Percentiles rank a stretch among this genome's conserved stretches.
Evolutionary conservation across 2,329 filamentous ascomycete species (phyloP).

Genomic region (Beauveria brongniartii): DNA sequence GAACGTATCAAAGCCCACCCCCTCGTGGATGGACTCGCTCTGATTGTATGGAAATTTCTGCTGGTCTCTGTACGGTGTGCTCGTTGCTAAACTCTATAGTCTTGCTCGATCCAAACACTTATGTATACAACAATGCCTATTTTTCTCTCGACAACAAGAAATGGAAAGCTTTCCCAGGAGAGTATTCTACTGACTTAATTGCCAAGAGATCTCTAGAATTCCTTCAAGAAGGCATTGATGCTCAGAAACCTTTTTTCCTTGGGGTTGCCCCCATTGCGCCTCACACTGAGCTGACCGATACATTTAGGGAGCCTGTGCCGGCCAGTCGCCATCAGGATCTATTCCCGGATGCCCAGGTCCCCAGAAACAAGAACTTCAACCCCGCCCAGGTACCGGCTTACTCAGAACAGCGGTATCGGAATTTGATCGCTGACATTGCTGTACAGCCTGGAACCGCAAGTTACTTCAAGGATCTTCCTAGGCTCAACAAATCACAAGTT

Average conservation of each 20-base stretch:
- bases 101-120: slow-evolving; percentile 58
- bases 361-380: slow-evolving; percentile 60
- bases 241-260: slow-evolving; percentile 46
- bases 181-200: slow-evolving; percentile 46
- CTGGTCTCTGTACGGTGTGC: neutral
- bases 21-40: slow-evolving; percentile 50
- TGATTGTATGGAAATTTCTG: slow-evolving; percentile 16
- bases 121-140: slow-evolving; percentile 58
- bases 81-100: slow-evolving; percentile 24
- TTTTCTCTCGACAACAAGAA: slow-evolving; percentile 34
- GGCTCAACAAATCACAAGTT: slow-evolving; percentile 23
- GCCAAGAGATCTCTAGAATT: slow-evolving; percentile 42
- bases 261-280: slow-evolving; percentile 40
- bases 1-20: slow-evolving; percentile 43
- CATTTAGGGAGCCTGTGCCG: slow-evolving; percentile 25
- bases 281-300: slow-evolving; percentile 34
- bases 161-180: slow-evolving; percentile 42
- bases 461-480: slow-evolving; percentile 35
- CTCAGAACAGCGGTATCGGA: neutral
- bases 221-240: slow-evolving; percentile 41
- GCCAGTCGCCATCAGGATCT: slow-evolving; percentile 51
- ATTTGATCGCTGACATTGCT: neutral
- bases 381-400: slow-evolving; percentile 27
- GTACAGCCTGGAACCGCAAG: slow-evolving; percentile 28
- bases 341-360: slow-evolving; percentile 51